Conservation (phyloP, 768 basidiomycete species). For the Daedaleopsis sinensis region DNA sequence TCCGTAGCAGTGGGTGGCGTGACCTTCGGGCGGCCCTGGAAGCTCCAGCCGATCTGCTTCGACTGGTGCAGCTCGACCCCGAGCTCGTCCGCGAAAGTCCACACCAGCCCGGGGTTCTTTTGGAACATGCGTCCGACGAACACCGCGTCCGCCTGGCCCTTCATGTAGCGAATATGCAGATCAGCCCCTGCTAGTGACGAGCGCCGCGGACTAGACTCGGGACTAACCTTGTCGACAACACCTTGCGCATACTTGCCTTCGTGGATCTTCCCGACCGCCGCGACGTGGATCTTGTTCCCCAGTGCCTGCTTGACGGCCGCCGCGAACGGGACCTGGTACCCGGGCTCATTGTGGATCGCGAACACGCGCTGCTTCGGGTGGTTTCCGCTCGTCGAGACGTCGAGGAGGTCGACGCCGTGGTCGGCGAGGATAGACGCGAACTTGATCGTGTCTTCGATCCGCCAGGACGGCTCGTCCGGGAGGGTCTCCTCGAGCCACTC, state of each 20-base stretch:
- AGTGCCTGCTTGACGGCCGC: conserved; percentile 46
- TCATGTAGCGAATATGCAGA: not conserved
- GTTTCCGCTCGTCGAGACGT: conserved; percentile 69
- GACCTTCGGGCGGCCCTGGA: conserved; percentile 21
- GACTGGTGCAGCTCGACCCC: conserved; percentile 46
- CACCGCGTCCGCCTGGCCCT: conserved; percentile 54
- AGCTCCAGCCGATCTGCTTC: conserved; percentile 55
- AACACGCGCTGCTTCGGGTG: conserved; percentile 38
- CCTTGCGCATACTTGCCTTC: conserved; percentile 58
- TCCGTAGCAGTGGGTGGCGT: too few species aligned
- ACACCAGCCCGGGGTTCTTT: conserved; percentile 53
- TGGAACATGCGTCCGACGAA: conserved; percentile 44
- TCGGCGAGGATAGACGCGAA: conserved; percentile 60
- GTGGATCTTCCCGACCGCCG: conserved; percentile 60
- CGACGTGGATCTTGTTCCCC: conserved; percentile 48
- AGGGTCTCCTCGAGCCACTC: conserved; percentile 68
- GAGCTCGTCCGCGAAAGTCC: conserved; percentile 53
- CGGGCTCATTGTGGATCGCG: conserved; percentile 38
- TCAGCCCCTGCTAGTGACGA: not conserved
- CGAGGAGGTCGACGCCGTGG: conserved; percentile 74
- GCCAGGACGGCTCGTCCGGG: conserved; percentile 66
- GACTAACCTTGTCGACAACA: conserved; percentile 47
- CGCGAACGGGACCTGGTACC: conserved; percentile 23
- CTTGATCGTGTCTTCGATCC: conserved; percentile 63
- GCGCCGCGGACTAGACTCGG: not conserved